Evolutionary conservation across 2,329 filamentous ascomycete genomes (phyloP).

Genomic region (Colletotrichum viniferum): DNA sequence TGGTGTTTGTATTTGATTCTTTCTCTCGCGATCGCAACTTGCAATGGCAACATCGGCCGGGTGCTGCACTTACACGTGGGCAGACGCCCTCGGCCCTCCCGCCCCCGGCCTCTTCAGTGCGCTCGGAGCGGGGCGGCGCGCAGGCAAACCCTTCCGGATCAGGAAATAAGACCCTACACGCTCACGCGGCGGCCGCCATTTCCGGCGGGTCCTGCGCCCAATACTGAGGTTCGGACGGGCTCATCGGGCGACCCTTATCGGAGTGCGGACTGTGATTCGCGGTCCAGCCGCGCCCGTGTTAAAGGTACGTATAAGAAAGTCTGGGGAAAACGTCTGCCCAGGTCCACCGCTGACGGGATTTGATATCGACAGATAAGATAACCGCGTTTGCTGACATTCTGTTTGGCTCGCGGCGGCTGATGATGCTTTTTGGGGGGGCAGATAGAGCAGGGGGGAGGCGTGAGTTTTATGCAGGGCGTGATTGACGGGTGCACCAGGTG

Average conservation of each 20-base stretch:
- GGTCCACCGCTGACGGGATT: not conserved
- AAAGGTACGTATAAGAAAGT: not conserved
- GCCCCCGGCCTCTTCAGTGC: not conserved
- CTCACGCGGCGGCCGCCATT: not conserved
- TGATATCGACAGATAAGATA: not conserved
- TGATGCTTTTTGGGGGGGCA: not conserved
- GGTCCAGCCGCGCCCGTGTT: not conserved
- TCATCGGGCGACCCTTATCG: not conserved
- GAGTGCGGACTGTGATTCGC: not conserved
- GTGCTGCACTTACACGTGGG: not conserved
- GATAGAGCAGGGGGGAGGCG: not conserved
- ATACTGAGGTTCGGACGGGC: not conserved
- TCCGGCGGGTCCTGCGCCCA: not conserved
- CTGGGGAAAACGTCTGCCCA: not conserved
- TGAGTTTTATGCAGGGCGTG: not conserved
- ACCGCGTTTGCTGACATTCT: not conserved
- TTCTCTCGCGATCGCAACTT: not conserved
- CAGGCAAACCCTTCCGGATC: not conserved
- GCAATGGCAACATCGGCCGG: not conserved
- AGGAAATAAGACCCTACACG: not conserved
- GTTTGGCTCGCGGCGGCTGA: not conserved
- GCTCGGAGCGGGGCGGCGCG: not conserved
- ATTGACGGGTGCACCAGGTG: not conserved
- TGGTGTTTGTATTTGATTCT: too few relatives aligned
- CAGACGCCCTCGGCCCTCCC: not conserved